These are phyloP conservation scores for Plasmodium ovale DNA, from an alignment of 169 alveolate species.

Conservation along the genomic window DNA sequence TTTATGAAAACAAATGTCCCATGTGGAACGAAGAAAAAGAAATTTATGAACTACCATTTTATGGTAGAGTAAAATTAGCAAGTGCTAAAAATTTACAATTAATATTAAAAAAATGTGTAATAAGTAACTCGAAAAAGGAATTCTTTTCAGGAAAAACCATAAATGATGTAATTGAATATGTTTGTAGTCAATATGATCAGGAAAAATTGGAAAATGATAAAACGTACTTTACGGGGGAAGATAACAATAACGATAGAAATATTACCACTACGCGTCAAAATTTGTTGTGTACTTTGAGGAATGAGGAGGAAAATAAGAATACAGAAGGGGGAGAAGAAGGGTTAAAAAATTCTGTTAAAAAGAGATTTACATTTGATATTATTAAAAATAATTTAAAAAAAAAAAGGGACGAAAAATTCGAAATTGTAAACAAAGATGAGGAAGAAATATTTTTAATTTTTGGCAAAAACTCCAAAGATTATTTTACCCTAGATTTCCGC, in stretches of 20 bases:
- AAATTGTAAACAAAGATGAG: slow-evolving; percentile 73
- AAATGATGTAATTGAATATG: slow-evolving; percentile 73
- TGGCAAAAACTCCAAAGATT: slow-evolving; percentile 83
- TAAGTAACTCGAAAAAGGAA: slow-evolving; percentile 14
- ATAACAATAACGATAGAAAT: background rate
- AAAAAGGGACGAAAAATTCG: slow-evolving; percentile 39
- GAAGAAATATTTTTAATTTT: slow-evolving; percentile 78
- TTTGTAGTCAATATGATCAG: background rate
- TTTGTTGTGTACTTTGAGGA: background rate
- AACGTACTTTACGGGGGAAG: background rate
- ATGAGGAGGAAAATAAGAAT: background rate
- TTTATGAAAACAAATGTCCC: slow-evolving; percentile 77
- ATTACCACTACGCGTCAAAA: background rate
- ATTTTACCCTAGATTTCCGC: slow-evolving; percentile 83
- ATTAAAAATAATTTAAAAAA: slow-evolving; percentile 56
- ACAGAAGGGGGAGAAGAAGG: slow-evolving; percentile 2
- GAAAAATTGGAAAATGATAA: background rate
- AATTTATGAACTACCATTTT: slow-evolving; percentile 82
- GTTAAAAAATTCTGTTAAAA: slow-evolving; percentile 13
- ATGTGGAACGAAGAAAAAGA: slow-evolving; percentile 81
- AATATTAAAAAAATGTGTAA: slow-evolving; percentile 74
- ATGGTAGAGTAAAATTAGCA: slow-evolving; percentile 82
- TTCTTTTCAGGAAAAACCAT: slow-evolving; percentile 37
- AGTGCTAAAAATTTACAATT: slow-evolving; percentile 85
- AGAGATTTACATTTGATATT: slow-evolving; percentile 77